Percentiles rank a stretch among this genome's conserved stretches.
Evolutionary conservation across 148 eudicot species (phyloP).

Genomic region (Cornus controversa): DNA sequence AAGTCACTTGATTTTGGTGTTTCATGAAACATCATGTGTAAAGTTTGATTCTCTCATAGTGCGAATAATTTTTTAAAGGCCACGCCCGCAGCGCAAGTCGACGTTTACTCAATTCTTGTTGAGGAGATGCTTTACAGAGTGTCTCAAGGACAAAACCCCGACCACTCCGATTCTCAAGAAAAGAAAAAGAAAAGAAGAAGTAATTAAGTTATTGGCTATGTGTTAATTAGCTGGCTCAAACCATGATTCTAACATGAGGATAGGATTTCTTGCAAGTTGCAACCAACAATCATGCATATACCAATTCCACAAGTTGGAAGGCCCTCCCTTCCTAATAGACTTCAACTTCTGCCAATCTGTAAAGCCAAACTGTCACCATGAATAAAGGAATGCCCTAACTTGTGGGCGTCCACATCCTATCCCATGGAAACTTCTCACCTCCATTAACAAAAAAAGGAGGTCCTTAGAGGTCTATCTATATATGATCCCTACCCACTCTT

Average conservation of each 20-base stretch:
- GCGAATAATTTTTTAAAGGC: too few relatives aligned
- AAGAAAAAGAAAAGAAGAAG: too few relatives aligned
- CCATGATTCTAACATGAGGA: neutral
- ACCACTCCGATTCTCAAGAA: too few relatives aligned
- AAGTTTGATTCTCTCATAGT: too few relatives aligned
- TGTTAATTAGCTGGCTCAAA: too few relatives aligned
- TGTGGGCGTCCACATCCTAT: neutral
- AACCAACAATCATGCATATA: neutral
- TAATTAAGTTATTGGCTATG: too few relatives aligned
- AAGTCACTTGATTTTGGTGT: too few relatives aligned
- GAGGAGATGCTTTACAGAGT: too few relatives aligned
- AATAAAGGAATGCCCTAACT: constrained; percentile 1
- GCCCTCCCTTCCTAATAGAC: neutral
- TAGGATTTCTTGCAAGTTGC: constrained; percentile 9
- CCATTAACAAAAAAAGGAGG: neutral
- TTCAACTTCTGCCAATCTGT: neutral
- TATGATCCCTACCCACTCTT: constrained; percentile 20
- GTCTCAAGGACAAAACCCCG: too few relatives aligned
- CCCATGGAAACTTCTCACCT: neutral
- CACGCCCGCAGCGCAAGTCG: too few relatives aligned
- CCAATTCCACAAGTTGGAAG: neutral
- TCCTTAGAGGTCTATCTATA: neutral
- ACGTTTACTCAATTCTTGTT: too few relatives aligned
- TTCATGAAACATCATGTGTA: too few relatives aligned
- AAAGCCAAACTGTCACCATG: neutral